These are phyloP conservation scores for Penicillium roqueforti DNA, from an alignment of 495 filamentous ascomycete species.

Conservation along the genomic window DNA sequence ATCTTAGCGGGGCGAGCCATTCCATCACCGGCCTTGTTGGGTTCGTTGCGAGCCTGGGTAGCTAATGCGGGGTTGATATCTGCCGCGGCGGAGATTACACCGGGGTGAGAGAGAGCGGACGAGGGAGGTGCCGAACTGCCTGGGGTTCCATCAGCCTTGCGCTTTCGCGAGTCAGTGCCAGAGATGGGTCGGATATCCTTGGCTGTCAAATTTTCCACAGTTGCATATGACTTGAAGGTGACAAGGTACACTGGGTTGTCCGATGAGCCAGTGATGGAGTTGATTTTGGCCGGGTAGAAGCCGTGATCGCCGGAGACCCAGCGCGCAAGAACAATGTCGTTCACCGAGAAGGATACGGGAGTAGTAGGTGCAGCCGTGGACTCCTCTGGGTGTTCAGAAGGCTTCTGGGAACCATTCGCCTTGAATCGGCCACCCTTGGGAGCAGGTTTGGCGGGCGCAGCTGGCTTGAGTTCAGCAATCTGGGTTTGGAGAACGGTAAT, in stretches of 20 bases:
- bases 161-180: conserved; percentile 67
- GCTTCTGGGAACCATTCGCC: conserved; percentile 53
- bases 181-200: conserved; percentile 79
- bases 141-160: conserved; percentile 82
- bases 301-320: conserved; percentile 86
- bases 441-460: conserved; percentile 44
- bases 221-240: conserved; percentile 82
- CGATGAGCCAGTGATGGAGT: conserved; percentile 84
- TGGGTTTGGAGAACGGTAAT: conserved; percentile 72
- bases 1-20: conserved; percentile 60
- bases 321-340: conserved; percentile 83
- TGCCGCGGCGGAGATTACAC: conserved; percentile 84
- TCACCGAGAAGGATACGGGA: conserved; percentile 68
- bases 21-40: conserved; percentile 64
- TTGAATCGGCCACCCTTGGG: conserved; percentile 66
- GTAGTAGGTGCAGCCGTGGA: conserved; percentile 35
- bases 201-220: conserved; percentile 75
- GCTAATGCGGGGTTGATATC: conserved; percentile 78
- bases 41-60: conserved; percentile 62
- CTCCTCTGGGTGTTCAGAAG: conserved; percentile 41
- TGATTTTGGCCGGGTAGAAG: conserved; percentile 92
- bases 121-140: conserved; percentile 45
- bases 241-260: conserved; percentile 88
- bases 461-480: conserved; percentile 73
- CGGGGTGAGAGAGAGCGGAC: conserved; percentile 45